These are phyloP conservation scores for Prillingera fragicola DNA, from an alignment of 1,284 basidiomycete genomes.

Conservation along the genomic window DNA sequence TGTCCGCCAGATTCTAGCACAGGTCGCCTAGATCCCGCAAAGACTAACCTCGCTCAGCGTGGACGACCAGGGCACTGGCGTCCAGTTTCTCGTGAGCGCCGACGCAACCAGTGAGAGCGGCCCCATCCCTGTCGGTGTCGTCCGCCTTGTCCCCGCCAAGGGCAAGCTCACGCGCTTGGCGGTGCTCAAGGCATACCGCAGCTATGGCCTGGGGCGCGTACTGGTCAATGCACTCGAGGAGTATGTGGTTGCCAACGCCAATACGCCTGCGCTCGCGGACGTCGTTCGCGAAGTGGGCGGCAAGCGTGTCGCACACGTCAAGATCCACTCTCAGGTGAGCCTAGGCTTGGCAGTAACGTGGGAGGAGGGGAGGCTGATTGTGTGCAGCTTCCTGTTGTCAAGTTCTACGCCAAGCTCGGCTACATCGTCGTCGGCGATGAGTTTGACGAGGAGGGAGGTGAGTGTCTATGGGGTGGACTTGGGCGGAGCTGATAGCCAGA, in stretches of 20 bases:
- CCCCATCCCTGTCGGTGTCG: constrained; percentile 36
- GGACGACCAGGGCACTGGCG: constrained; percentile 3
- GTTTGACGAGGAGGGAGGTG: constrained; percentile 60
- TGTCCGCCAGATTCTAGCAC: no score
- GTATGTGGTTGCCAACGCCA: constrained; percentile 14
- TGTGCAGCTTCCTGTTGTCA: constrained; percentile 36
- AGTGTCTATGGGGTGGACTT: constrained; percentile 28
- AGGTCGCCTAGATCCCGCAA: no score
- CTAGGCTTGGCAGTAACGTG: not conserved
- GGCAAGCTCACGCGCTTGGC: constrained; percentile 43
- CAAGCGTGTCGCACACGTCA: constrained; percentile 21
- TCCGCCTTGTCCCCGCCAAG: constrained; percentile 35
- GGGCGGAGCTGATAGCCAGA: constrained; percentile 1
- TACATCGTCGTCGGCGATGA: constrained; percentile 54
- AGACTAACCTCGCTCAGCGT: no score
- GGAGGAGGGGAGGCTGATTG: not conserved
- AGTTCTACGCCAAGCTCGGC: constrained; percentile 55
- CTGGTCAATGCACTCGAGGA: constrained; percentile 29
- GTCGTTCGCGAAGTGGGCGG: constrained; percentile 15
- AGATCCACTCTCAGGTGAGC: constrained; percentile 39
- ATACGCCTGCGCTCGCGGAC: constrained; percentile 4
- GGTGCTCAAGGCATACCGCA: constrained; percentile 31
- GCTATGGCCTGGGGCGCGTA: constrained; percentile 37
- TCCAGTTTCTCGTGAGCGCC: constrained; percentile 9
- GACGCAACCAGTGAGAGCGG: constrained; percentile 14